Base-by-base conservation (phyloP, 176 grass and related monocot genomes). In the Triticum timopheevii region DNA sequence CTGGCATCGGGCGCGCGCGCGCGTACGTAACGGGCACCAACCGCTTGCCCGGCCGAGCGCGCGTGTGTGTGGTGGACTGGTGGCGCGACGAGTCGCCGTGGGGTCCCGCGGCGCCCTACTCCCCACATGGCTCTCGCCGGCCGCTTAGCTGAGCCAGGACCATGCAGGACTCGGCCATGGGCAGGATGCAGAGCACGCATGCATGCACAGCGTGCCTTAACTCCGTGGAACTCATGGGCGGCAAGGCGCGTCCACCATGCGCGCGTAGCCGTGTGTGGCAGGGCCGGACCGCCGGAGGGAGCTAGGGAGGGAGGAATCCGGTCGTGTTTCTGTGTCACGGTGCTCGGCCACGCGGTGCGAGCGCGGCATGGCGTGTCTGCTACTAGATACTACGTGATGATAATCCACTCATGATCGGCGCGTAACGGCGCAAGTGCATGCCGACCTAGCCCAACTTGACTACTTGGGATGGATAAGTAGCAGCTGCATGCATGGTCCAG, bases 81-180 rank as follows among this genome's bases (percentile, higher is more conserved):
- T 73, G 66, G 31, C 4, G 66, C 40, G 40, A 27, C 40, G 71
- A 27, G 50, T 54, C 50, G 50, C 50, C 50, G 50, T 54, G 50
- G 50, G 50, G 50, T 19, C 50, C 47, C 13, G 47, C 13, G 47
- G 56, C 28, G 20, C 61, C 80, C 76, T 75, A 80, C 81, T 74
- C 36, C 76, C 62, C 89, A 91, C 85, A 91, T 88, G 89, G 47
- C 85, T 84, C 76, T 72, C 81, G 4, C 68, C 23, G 58, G 38
- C 86, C 4, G 76, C 76, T 33, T 39, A 56, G 71, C 23, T 17
- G 35, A 16, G 44, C 64, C 16, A 54, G 50, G 50, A 54, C 50
- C 50, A 52, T 52, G 49, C 49, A 54, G 15, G 50, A 54, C 50
- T 54, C 50, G 50, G 50, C 50, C 50, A 19, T 40, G 13, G 1